Evolutionary conservation across 805 yeast species (phyloP), one percentile per base, ranked within the genome.

Genomic region (Zygosaccharomyces siamensis): DNA sequence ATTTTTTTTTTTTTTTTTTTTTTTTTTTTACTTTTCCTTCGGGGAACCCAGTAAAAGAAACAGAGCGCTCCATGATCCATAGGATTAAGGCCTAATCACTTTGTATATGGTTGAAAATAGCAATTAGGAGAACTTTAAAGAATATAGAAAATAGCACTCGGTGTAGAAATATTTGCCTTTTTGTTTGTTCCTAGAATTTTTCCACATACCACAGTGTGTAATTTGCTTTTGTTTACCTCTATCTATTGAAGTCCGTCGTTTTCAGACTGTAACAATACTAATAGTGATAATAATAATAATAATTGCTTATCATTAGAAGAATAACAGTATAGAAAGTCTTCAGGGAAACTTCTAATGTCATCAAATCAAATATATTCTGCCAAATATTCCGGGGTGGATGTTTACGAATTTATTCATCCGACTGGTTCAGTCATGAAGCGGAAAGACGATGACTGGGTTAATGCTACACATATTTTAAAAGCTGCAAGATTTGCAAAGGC

Each of bases 401-500:
- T 90, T 52, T 95, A 86, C 71, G 86, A 92, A 71, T 75, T 83
- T 58, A 69, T 78, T 23, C 78, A 78, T 56, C 77, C 81, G 43
- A 80, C 83, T 31, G 81, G 84, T 16, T 86, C 90, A 24, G 81
- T 86, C 12, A 86, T 86, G 93, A 76, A 90, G 67, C 71, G 93
- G 49, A 81, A 83, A 56, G 70, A 74, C 32, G 93, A 86, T 63
- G 84, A 84, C 47, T 86, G 90, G 90, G 87, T 85, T 51, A 92
- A 92, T 68, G 98, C 98, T 10, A 92, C 98, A 23, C 98, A 92
- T 65, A 88, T 92, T 42, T 73, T 92, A 53, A 92, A 92, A 66
- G 90, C 92, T 38, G 96, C 97, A 41, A 84, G 86, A 63, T 89
- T 89, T 66, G 95, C 97, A 52, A 90, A 90, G 68, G 96, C 97